Conservation (phyloP, 768 basidiomycete species). For the Boletus vermiculosoides region DNA sequence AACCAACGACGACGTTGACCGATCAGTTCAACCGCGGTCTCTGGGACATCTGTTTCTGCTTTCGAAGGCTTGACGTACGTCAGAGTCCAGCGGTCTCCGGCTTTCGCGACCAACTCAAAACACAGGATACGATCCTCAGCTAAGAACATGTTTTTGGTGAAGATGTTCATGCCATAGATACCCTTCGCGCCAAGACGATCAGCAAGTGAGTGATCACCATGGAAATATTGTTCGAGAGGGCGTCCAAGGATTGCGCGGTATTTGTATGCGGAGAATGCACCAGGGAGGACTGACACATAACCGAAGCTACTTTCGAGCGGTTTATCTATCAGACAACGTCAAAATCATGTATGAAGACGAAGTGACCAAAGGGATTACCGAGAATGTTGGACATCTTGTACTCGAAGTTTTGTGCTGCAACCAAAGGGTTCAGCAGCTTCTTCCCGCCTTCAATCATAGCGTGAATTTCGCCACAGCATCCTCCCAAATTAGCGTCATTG, state of each 20-base stretch:
- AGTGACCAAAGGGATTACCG: conserved; percentile 40
- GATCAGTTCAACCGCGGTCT: conserved; percentile 88
- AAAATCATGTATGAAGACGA: conserved; percentile 4
- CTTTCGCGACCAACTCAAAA: conserved; percentile 95
- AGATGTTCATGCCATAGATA: conserved; percentile 95
- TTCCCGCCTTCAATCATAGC: conserved; percentile 94
- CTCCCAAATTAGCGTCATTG: conserved; percentile 74
- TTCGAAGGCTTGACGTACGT: conserved; percentile 93
- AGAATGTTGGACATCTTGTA: conserved; percentile 99
- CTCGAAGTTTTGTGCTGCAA: conserved; percentile 96
- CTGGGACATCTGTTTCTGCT: conserved; percentile 95
- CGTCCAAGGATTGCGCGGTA: conserved; percentile 88
- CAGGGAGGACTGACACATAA: conserved; percentile 92
- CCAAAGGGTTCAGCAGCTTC: conserved; percentile 87
- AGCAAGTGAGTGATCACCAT: conserved; percentile 85
- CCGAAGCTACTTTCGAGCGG: conserved; percentile 95
- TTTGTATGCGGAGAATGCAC: conserved; percentile 97
- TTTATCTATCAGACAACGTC: conserved; percentile 56
- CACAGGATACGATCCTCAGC: conserved; percentile 97
- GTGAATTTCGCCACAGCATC: conserved; percentile 93
- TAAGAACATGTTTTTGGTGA: conserved; percentile 90
- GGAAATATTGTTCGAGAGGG: conserved; percentile 82
- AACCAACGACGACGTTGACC: conserved; percentile 96
- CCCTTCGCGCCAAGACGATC: conserved; percentile 91
- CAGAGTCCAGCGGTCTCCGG: conserved; percentile 81